These are phyloP conservation scores for Scedosporium boydii DNA, from an alignment of 2,329 filamentous ascomycete species.

Conservation along the genomic window DNA sequence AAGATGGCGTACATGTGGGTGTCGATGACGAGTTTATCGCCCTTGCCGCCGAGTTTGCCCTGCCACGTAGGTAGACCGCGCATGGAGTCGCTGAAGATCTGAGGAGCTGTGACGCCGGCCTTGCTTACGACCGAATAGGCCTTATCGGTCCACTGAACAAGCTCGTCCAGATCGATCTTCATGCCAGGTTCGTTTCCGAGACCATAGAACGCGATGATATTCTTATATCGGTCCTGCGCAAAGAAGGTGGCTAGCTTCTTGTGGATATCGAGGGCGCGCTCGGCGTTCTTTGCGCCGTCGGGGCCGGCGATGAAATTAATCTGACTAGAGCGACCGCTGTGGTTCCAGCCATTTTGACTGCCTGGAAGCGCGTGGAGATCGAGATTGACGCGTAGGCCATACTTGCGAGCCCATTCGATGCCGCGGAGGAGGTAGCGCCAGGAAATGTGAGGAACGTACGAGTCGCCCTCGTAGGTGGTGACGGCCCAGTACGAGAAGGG, in stretches of 20 bases:
- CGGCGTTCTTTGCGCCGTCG: constrained; percentile 65
- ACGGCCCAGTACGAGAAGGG: constrained; percentile 95
- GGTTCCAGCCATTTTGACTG: constrained; percentile 96
- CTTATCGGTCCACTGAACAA: constrained; percentile 70
- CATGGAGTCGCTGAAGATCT: constrained; percentile 94
- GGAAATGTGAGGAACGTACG: constrained; percentile 75
- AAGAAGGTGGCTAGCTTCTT: constrained; percentile 85
- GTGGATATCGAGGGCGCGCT: constrained; percentile 81
- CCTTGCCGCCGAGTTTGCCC: constrained; percentile 62
- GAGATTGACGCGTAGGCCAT: constrained; percentile 85
- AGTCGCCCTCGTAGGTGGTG: constrained; percentile 72
- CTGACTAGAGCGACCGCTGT: constrained; percentile 71
- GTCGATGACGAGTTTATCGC: constrained; percentile 69
- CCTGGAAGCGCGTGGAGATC: constrained; percentile 89
- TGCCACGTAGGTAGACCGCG: constrained; percentile 88
- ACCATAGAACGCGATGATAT: constrained; percentile 86
- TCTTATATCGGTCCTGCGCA: constrained; percentile 83
- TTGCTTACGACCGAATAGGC: constrained; percentile 63
- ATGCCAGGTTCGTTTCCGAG: constrained; percentile 92
- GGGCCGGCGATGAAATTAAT: constrained; percentile 92
- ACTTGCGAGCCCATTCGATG: constrained; percentile 89
- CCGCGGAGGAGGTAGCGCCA: constrained; percentile 90
- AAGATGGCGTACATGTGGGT: constrained; percentile 99
- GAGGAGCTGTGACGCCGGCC: constrained; percentile 62
- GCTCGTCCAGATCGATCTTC: constrained; percentile 57